Evolutionary conservation across 768 basidiomycete species (phyloP), one percentile per base, ranked within the genome.

Genomic region (Cystobasidium onofrii): DNA sequence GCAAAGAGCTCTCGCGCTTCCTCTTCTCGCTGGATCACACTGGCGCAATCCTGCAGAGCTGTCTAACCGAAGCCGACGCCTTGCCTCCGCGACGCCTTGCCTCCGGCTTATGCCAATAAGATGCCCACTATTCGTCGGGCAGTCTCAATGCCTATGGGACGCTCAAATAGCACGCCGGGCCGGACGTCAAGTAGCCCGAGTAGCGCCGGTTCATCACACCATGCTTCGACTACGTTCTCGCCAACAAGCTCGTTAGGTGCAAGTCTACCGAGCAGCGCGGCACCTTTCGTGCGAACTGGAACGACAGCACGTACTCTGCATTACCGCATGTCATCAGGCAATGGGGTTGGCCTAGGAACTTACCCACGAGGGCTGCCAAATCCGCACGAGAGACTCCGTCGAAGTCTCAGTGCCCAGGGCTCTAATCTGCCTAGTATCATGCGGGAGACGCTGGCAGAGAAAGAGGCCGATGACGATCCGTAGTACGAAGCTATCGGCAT

Each of bases 1-100:
- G 90, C 82, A 87, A 90, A 73, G 95, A 98, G 80, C 84, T 99
- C 17, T 82, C 97, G 18, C 87, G 95, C 23, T 99, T 99, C 82
- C 81, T 98, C 61, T 90, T 89, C 80, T 93, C 90, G 1, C 89
- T 95, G 63, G 95, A 97, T 80, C 90, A 93, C 50, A 87, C 88
- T 0, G 95, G 94, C 1, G 12, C 60, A 6, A 76, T 79, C n/a
- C 63, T 79, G 23, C 76, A 75, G 1, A 70, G 74, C 0, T 77
- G 77, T 1, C 60, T 79, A 6, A 63, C 46, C 46, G 77, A 78
- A 63, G 75, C 75, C 23, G 64, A 43, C n/a, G 72, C 75, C 1
- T 20, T 75, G 46, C 75, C 75, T 12, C 44, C 65, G 18, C 23
- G 64, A 43, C n/a, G 72, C 75, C 1, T 20, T 75, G 46, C 75